Percentiles rank a stretch among this genome's conserved stretches.
Conservation (phyloP, 129 eudicot species). For the Arctium lappa region DNA sequence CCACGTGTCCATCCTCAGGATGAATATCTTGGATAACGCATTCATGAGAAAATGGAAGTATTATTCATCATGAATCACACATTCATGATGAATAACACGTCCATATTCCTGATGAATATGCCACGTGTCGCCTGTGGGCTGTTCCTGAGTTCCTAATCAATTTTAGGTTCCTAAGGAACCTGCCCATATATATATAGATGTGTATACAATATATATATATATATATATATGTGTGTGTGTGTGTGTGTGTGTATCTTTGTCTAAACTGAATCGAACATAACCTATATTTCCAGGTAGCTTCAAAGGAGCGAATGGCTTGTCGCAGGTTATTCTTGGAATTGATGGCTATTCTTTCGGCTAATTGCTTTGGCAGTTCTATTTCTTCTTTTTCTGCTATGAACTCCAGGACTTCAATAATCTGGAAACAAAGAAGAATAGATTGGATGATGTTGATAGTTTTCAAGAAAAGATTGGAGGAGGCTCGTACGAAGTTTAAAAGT, state of each 20-base stretch:
- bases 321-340: conserved; percentile 72
- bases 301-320: conserved; percentile 85
- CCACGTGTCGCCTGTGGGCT: too few species aligned
- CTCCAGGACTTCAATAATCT: conserved; percentile 62
- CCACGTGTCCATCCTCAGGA: not conserved
- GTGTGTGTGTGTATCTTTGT: not conserved
- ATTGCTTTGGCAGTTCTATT: conserved; percentile 50
- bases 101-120: too few species aligned
- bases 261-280: conserved; percentile 22
- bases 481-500: not conserved
- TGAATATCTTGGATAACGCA: too few species aligned
- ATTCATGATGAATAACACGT: not conserved
- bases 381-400: conserved; percentile 60
- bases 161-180: too few species aligned
- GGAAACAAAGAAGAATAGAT: conserved; percentile 11
- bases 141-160: too few species aligned
- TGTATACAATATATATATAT: not conserved
- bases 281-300: conserved; percentile 71
- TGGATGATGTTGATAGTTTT: not conserved
- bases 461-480: not conserved
- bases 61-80: not conserved
- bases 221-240: not conserved
- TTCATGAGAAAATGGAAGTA: not conserved
- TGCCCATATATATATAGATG: too few species aligned
- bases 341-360: conserved; percentile 59